phyloP scores from a whole-genome alignment of 2,329 filamentous ascomycete genomes.

The Chaetomium sp. region DNA sequence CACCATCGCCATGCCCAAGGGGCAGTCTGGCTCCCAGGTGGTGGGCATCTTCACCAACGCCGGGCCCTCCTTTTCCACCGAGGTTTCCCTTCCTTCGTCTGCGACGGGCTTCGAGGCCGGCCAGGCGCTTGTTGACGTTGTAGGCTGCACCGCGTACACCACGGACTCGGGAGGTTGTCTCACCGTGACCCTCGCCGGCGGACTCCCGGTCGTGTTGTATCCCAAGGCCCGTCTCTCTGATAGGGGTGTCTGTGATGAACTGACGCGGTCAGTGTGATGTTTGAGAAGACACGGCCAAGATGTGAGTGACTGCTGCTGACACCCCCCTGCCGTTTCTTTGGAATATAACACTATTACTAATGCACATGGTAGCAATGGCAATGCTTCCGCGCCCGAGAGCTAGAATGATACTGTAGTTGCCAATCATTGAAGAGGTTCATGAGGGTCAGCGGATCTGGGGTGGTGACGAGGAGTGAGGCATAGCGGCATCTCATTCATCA shows the following conservation, averaged over 20 bases:
- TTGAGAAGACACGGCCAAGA: slow-evolving; percentile 35
- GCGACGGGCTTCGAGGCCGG: slow-evolving; percentile 44
- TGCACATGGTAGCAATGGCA: slow-evolving; percentile 30
- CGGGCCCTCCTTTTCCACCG: slow-evolving; percentile 40
- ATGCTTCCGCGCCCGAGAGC: slow-evolving; percentile 46
- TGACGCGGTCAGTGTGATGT: slow-evolving; percentile 36
- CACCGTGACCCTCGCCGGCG: slow-evolving; percentile 46
- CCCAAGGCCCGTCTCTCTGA: slow-evolving; percentile 40
- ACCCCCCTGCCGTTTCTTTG: not conserved
- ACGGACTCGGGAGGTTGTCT: slow-evolving; percentile 48
- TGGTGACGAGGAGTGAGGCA: slow-evolving; percentile 8
- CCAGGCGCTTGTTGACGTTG: slow-evolving; percentile 44
- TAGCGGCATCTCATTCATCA: not conserved
- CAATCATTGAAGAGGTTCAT: slow-evolving; percentile 57
- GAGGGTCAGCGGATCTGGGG: slow-evolving; percentile 49
- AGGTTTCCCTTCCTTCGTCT: slow-evolving; percentile 40
- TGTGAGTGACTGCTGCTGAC: slow-evolving; percentile 28
- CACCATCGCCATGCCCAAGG: slow-evolving; percentile 52
- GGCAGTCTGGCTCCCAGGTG: slow-evolving; percentile 41
- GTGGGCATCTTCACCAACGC: slow-evolving; percentile 47
- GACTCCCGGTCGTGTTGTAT: slow-evolving; percentile 49
- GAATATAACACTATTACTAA: not conserved
- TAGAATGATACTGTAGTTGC: no score
- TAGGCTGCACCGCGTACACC: slow-evolving; percentile 48
- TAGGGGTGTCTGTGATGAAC: slow-evolving; percentile 41